Base-by-base conservation (phyloP, 2,329 filamentous ascomycete species). In the Phaeoacremonium minimum region DNA sequence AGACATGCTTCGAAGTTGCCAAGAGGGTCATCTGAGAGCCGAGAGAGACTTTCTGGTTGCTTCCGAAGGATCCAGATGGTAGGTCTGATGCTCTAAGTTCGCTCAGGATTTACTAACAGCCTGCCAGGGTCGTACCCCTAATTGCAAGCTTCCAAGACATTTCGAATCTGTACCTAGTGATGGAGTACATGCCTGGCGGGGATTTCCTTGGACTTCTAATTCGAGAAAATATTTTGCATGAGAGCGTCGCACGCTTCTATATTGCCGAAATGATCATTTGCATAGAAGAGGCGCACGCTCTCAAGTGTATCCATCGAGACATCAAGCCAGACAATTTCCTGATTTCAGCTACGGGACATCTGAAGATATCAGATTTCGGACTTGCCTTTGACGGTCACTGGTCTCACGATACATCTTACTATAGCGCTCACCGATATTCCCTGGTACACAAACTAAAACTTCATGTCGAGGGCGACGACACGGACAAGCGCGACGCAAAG, bases 321-420 rank as follows among this genome's bases (percentile, higher is more conserved):
- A 79, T 97, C 56, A 98, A 98, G 59, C 93, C 91, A 0, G 91
- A 97, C 68, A 98, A 98, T 52, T 97, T 98, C 52, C 73, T 97
- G 18, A 89, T 97, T 50, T 87, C 85, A 7, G 77, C 86, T 1
- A 85, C 85, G 14, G 90, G 93, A 0, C 93, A 98, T 57, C 62
- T 97, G 41, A 96, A 94, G 55, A 95, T 97, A 28, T 94, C 90
- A 0, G 93, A 98, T 52, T 98, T 98, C 58, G 91, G 93, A 0
- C 75, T 98, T 26, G 88, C 91, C 1, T 97, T 97, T 55, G 87
- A 96, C 53, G 90, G 91, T 1, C 87, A 95, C 56, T 97, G 91
- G 91, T 80, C 85, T 12, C 91, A 97, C 56, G 87, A 95, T 45
- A 84, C 90, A 45, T 70, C 78, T 1, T 97, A 95, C 61, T 95